These are phyloP conservation scores for Aureobasidium sp. DNA, from an alignment of 2,329 filamentous ascomycete genomes.

Conservation along the genomic window DNA sequence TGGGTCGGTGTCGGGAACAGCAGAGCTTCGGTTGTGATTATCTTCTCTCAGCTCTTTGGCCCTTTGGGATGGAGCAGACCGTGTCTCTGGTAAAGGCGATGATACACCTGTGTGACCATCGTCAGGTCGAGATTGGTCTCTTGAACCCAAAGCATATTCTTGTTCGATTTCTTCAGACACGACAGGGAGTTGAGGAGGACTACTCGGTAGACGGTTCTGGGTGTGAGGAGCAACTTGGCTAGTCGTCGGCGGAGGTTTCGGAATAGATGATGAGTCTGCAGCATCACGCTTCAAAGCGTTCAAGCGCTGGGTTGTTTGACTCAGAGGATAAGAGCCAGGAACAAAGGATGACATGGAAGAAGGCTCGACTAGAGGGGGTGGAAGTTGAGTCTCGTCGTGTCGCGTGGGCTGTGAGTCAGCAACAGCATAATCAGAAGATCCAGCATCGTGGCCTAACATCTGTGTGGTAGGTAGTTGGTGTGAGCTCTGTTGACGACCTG, in stretches of 20 bases:
- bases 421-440: conserved; percentile 30
- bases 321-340: conserved; percentile 30
- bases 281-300: not conserved
- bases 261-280: conserved; percentile 19
- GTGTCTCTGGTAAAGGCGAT: conserved; percentile 15
- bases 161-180: not conserved
- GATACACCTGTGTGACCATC: not conserved
- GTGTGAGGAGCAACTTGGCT: conserved; percentile 13
- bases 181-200: conserved; percentile 24
- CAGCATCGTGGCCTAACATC: not conserved
- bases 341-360: conserved; percentile 31
- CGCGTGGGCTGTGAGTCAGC: conserved; percentile 40
- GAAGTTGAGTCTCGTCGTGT: conserved; percentile 23
- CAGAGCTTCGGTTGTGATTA: not conserved
- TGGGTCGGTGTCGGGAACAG: conserved; percentile 27
- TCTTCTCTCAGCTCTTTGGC: not conserved
- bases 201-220: conserved; percentile 29
- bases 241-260: conserved; percentile 19
- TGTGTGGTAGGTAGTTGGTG: not conserved
- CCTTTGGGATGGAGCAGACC: not conserved
- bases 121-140: not conserved
- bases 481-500: not conserved
- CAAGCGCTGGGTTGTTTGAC: conserved; percentile 16
- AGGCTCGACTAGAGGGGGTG: conserved; percentile 27
- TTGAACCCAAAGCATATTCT: not conserved